Base-by-base conservation (phyloP, 1,139 yeast genomes). In the Protomyces lactucae-debilis region DNA sequence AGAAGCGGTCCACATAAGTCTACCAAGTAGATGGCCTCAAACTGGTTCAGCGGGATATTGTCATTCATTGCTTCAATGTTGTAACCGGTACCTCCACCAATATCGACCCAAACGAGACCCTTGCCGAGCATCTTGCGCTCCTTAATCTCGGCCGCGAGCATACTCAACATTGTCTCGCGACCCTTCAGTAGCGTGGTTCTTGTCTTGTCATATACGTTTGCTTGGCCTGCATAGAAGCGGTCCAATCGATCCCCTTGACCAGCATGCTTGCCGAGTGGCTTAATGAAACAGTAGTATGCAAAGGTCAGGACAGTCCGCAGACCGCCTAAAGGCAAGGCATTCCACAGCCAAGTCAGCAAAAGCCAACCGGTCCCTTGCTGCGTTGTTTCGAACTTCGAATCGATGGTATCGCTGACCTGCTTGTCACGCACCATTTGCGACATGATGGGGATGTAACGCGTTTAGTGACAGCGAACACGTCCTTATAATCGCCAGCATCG, bases 1-100 rank as follows among this genome's bases (percentile, higher is more conserved):
- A 93, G 85, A 64, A 88, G 78, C 0, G 92, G 86, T 2, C 92
- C 88, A 1, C 92, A 86, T 67, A 88, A 79, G 72, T 88, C 96
- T 63, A 88, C 85, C 67, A 88, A 79, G 71, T 86, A 87, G 55
- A 88, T 81, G 9, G 87, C 86, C 70, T 82, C 81, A 67, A 80
- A 68, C 52, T 81, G 71, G 25, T 63, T 60, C 52, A 85, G 76
- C 4, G 85, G 81, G 65, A 81, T 76, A 55, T 83, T 76, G 23
- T 55, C 57, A 23, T 68, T 65, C 95, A 88, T 88, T 70, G 81
- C 80, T 74, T 88, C 95, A 71, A 88, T 85, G 75, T 88, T 88
- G 75, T 86, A 80, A 57, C 95, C 96, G 32, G 57, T 46, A 23
- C 61, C 53, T 16, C 46, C 37, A 39, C 64, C 46, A 5, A 71